phyloP scores from a whole-genome alignment of 176 grass and related monocot genomes.

The Zea luxurians region DNA sequence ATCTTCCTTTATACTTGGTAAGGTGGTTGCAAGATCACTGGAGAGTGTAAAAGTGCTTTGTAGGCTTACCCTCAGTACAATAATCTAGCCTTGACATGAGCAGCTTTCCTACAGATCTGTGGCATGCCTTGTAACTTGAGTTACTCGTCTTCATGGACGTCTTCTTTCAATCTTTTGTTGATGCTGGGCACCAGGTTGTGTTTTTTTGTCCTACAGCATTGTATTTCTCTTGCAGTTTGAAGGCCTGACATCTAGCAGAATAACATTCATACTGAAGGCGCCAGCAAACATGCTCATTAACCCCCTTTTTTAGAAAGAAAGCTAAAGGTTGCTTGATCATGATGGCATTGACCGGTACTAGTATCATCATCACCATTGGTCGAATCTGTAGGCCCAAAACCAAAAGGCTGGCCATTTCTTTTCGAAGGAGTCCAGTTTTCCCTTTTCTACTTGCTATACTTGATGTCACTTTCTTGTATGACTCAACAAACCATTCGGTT shows the following conservation, averaged over 20 bases:
- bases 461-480: no score
- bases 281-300: background rate
- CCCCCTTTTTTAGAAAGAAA: background rate
- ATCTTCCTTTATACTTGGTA: conserved; percentile 33
- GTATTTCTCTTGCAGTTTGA: background rate
- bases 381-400: background rate
- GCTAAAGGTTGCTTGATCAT: background rate
- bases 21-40: conserved; percentile 44
- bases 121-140: background rate
- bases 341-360: background rate
- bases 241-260: background rate
- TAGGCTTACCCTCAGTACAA: conserved; percentile 20
- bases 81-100: conserved; percentile 10
- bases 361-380: background rate
- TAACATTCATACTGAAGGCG: background rate
- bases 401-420: background rate
- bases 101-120: background rate
- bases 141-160: background rate
- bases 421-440: background rate
- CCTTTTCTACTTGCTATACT: no score
- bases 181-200: background rate
- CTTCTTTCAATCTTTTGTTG: background rate
- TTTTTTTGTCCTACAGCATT: background rate
- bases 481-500: no score
- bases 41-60: conserved; percentile 40